These are phyloP conservation scores for Colletotrichum salicis DNA, from an alignment of 2,329 filamentous ascomycete species.

Conservation along the genomic window DNA sequence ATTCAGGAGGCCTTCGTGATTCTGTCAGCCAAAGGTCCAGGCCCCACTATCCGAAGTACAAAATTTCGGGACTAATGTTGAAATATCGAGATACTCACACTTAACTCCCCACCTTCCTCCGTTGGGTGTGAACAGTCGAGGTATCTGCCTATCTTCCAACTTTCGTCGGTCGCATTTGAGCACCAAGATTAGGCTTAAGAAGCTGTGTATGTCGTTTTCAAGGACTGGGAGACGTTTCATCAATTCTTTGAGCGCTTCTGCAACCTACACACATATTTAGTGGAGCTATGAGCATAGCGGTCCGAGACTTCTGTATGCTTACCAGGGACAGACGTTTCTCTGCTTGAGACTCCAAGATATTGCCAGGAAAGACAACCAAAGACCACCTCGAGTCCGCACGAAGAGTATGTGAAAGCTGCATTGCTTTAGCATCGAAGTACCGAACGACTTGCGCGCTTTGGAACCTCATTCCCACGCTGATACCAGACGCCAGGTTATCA, in stretches of 20 bases:
- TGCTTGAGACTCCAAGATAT: background rate
- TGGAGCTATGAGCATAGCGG: too few species aligned
- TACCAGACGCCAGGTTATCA: constrained; percentile 50
- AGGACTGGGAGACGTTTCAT: background rate
- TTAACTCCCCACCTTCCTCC: background rate
- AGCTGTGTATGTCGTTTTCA: background rate
- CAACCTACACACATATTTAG: background rate
- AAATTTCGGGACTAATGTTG: too few species aligned
- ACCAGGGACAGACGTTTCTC: background rate
- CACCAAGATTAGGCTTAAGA: background rate
- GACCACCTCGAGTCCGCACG: constrained; percentile 56
- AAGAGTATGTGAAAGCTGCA: constrained; percentile 63
- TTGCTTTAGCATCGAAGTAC: constrained; percentile 66
- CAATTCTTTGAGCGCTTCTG: background rate
- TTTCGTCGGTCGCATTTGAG: constrained; percentile 7
- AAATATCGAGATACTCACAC: background rate
- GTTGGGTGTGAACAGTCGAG: background rate
- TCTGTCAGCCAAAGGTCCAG: too few species aligned
- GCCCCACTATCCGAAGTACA: too few species aligned
- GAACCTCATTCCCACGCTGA: constrained; percentile 65
- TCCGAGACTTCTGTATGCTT: background rate
- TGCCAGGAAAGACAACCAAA: constrained; percentile 43
- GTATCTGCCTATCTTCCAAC: constrained; percentile 17
- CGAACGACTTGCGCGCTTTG: constrained; percentile 68
- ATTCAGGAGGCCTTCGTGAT: constrained; percentile 46